phyloP scores from a whole-genome alignment of 306 rosid species.

The Fagus sylvatica region DNA sequence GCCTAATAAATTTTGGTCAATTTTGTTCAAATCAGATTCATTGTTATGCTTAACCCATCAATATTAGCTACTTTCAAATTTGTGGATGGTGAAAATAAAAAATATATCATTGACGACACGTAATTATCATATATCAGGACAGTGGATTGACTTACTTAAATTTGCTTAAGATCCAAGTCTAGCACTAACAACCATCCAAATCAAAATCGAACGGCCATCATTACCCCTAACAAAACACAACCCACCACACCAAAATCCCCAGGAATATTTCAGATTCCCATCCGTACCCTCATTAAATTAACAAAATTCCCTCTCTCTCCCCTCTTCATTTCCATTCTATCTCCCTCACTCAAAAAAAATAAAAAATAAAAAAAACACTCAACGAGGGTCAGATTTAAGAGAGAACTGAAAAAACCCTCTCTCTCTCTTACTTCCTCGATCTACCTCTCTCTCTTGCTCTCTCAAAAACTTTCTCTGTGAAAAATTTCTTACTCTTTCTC shows the following conservation, averaged over 20 bases:
- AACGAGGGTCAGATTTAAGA: constrained; percentile 6
- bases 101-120: not conserved
- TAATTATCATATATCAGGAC: not conserved
- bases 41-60: too few relatives aligned
- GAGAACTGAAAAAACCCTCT: constrained; percentile 15
- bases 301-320: not conserved
- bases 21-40: too few relatives aligned
- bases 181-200: not conserved
- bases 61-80: too few relatives aligned
- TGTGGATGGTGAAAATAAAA: too few relatives aligned
- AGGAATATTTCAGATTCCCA: not conserved
- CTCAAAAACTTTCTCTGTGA: not conserved
- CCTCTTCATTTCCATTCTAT: not conserved
- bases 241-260: too few relatives aligned
- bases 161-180: constrained; percentile 12
- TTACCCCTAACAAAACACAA: not conserved
- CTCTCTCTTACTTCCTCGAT: not conserved
- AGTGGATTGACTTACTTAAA: not conserved
- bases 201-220: constrained; percentile 1
- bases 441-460: not conserved
- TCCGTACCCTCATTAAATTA: not conserved
- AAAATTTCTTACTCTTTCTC: not conserved
- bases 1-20: too few relatives aligned
- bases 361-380: not conserved
- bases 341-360: not conserved